phyloP scores from a whole-genome alignment of 2,329 filamentous ascomycete species.

The Chrysoporthe deuterocubensis region DNA sequence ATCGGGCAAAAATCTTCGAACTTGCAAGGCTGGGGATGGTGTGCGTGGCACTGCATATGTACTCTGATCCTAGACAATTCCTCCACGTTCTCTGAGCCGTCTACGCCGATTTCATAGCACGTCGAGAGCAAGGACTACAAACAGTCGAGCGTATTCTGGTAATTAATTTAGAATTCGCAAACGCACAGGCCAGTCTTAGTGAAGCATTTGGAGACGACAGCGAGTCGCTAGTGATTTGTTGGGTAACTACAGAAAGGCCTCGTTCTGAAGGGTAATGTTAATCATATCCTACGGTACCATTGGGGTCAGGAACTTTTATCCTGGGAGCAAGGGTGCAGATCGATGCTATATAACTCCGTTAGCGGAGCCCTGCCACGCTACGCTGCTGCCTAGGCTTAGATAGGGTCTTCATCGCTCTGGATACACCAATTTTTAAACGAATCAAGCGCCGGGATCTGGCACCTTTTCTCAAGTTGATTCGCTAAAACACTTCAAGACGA shows the following conservation, averaged over 20 bases:
- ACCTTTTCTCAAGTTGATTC: not conserved
- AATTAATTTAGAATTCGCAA: too few species aligned
- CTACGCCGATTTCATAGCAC: too few species aligned
- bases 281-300: not conserved
- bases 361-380: not conserved
- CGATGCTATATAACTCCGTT: not conserved
- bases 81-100: not conserved
- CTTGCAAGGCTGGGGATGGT: not conserved
- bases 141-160: too few species aligned
- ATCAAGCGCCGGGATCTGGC: not conserved
- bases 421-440: too few species aligned
- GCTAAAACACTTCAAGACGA: too few species aligned
- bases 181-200: not conserved
- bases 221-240: not conserved
- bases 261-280: too few species aligned
- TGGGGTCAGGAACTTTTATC: not conserved
- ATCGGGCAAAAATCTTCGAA: not conserved
- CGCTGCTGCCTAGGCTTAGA: too few species aligned
- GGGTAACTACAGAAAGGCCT: too few species aligned
- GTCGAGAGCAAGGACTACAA: too few species aligned
- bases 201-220: not conserved
- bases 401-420: too few species aligned
- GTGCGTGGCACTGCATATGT: slow-evolving; percentile 1
- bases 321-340: not conserved
- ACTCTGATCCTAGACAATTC: not conserved